phyloP scores from a whole-genome alignment of 169 alveolate genomes.

The Perkinsus chesapeaki region DNA sequence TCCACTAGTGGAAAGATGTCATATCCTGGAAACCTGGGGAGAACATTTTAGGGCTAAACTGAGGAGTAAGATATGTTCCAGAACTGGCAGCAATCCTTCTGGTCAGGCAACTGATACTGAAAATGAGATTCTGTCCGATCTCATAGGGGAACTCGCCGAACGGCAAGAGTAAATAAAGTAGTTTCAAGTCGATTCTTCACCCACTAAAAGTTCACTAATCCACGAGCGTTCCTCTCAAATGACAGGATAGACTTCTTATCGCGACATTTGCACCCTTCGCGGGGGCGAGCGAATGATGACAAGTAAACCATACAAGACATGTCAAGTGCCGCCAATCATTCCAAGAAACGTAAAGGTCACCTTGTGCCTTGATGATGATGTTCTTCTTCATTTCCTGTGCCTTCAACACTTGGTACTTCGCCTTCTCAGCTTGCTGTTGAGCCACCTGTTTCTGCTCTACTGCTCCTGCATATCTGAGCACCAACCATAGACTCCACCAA shows the following conservation, averaged over 20 bases:
- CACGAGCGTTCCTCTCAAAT: background rate
- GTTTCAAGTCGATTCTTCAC: background rate
- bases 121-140: too few species aligned
- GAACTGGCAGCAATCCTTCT: background rate
- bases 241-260: background rate
- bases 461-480: slow-evolving; percentile 46
- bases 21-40: too few species aligned
- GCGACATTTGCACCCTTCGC: too few species aligned
- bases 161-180: too few species aligned
- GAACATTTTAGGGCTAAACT: too few species aligned
- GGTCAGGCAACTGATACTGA: background rate
- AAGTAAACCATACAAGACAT: background rate
- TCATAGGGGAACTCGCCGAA: too few species aligned
- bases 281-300: too few species aligned
- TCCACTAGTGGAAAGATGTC: too few species aligned
- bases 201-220: background rate
- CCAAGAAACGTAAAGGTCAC: slow-evolving; percentile 89
- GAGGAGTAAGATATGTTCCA: too few species aligned
- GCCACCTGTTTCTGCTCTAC: slow-evolving; percentile 97
- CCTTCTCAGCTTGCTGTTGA: slow-evolving; percentile 93
- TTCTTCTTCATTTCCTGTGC: slow-evolving; percentile 91
- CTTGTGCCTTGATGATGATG: slow-evolving; percentile 92
- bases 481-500: too few species aligned
- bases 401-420: slow-evolving; percentile 84
- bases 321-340: slow-evolving; percentile 29